Base-by-base conservation (phyloP, 495 filamentous ascomycete species). In the Achaetomiella virescens region DNA sequence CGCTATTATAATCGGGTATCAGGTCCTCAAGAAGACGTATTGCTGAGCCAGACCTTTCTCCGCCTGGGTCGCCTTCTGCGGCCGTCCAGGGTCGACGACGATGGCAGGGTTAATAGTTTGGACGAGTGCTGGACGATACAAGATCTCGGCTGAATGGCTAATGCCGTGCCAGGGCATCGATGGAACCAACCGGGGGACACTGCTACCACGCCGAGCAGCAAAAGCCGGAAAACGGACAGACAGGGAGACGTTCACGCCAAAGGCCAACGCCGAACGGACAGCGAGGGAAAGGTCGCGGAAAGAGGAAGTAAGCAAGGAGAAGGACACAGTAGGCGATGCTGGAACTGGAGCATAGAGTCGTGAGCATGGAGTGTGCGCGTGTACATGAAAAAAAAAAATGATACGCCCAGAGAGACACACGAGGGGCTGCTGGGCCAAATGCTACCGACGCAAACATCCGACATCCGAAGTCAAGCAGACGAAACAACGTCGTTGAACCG, bases 111-210 rank as follows among this genome's bases (percentile, higher is more conserved):
- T 73, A 31, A 72, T 70, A 73, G 61, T 61, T 69, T 64, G 63
- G 61, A 69, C n/a, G n/a, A 73, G 61, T 59, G 70, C 66, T 64
- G 57, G 64, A 66, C 61, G 66, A 70, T 70, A 69, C 56, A 63
- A 70, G 68, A 61, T 73, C 66, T 75, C 75, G 75, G 75, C 74
- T 78, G 74, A 76, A 78, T 78, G 74, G 74, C 66, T 78, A 76
- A 78, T 78, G 74, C 73, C 70, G 74, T 75, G 67, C 66, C 62
- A 73, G 65, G 70, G 68, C 63, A 64, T 67, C 59, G 65, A 69
- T 66, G 70, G 72, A 68, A 72, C 70, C 70, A 75, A 70, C 70
- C 64, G 64, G 63, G 61, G 65, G 51, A 46, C 56, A 61, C 65
- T 63, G 55, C 67, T 69, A 68, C 67, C 70, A 66, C 58, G 66